A percentile compares a stretch with the other conserved stretches of the same genome.
Conservation (phyloP, 495 filamentous ascomycete species). For the Aspergillus haitiensis region DNA sequence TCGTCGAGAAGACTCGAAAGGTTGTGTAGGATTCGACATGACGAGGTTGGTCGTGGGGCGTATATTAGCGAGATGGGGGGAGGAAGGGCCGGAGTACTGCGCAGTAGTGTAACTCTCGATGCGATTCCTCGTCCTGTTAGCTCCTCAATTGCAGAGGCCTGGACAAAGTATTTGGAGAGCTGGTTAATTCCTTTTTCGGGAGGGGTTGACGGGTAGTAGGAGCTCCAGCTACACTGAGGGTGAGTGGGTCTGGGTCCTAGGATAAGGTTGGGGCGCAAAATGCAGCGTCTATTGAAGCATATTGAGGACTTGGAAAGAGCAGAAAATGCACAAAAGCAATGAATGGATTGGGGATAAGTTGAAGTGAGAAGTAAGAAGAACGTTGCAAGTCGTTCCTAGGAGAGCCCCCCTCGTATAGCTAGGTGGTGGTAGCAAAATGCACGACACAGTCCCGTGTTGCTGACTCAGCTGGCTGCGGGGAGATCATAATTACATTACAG, state of each 20-base stretch:
- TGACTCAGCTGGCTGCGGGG: slow-evolving; percentile 19
- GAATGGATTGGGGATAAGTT: not conserved
- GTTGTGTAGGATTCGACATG: slow-evolving; percentile 49
- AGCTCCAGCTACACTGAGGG: slow-evolving; percentile 51
- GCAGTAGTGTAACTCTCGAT: slow-evolving; percentile 3
- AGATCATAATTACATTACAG: not conserved
- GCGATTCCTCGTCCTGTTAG: not conserved
- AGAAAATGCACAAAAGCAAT: not conserved
- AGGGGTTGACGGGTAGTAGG: slow-evolving; percentile 24
- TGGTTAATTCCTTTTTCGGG: not conserved
- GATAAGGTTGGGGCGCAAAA: slow-evolving; percentile 5
- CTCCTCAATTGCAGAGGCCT: not conserved
- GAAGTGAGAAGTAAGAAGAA: not conserved
- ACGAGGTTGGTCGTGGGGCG: slow-evolving; percentile 1
- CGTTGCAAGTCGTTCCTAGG: not conserved
- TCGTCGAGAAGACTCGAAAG: slow-evolving; percentile 58
- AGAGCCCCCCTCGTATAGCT: not conserved
- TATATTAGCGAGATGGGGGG: not conserved
- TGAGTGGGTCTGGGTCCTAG: slow-evolving; percentile 43
- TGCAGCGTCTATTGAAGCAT: slow-evolving; percentile 23
- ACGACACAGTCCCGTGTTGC: slow-evolving; percentile 18
- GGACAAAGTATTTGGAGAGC: not conserved
- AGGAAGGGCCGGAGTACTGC: slow-evolving; percentile 7
- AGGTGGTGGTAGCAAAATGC: not conserved
- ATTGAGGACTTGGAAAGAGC: slow-evolving; percentile 12